Evolutionary conservation across 2,329 filamentous ascomycete species (phyloP), one percentile per base, ranked within the genome.

Genomic region (Paecilomyces formosus): DNA sequence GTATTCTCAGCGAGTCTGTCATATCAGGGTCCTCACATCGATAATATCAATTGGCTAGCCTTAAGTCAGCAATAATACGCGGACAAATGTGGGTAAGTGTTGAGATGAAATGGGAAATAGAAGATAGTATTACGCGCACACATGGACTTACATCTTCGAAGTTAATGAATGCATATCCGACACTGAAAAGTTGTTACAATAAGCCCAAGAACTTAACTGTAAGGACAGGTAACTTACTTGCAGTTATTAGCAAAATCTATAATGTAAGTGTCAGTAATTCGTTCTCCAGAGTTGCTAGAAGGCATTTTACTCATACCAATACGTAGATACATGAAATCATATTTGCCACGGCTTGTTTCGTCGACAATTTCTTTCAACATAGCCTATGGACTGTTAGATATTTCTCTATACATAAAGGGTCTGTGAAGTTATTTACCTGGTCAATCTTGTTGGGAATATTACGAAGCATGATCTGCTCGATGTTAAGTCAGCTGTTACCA

Each of bases 121-220:
- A 9, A 6, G 30, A 31, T 9, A 31, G 30, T 1, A 31, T 31
- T 11, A 11, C 11, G 30, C 11, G 30, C 30, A 6, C 11, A 9
- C 11, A 8, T 11, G 30, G 6, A 70, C 87, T 83, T 74, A 89
- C 87, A 71, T 92, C 86, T 51, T 87, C 84, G 66, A 97, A 97
- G 74, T 99, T 97, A 77, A 99, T 91, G 75, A 97, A 99, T 0
- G 92, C 93, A 74, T 97, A 97, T 53, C 94, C 94, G 59, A 97
- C 93, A 71, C 92, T 96, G 59, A 54, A 24, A 22, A 55, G 50
- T 56, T 56, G 21, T 45, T 56, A 54, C 39, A 51, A 58, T 50
- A 39, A 56, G 31, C 28, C 33, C 11, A 51, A 26, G 21, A n/a
- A 56, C 13, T 33, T 22, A 21, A 21, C 55, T 26, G 11, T 22